Percentiles rank a stretch among this genome's conserved stretches.
Evolutionary conservation across 2,329 filamentous ascomycete species (phyloP).

Genomic region (Fusarium stilboides): DNA sequence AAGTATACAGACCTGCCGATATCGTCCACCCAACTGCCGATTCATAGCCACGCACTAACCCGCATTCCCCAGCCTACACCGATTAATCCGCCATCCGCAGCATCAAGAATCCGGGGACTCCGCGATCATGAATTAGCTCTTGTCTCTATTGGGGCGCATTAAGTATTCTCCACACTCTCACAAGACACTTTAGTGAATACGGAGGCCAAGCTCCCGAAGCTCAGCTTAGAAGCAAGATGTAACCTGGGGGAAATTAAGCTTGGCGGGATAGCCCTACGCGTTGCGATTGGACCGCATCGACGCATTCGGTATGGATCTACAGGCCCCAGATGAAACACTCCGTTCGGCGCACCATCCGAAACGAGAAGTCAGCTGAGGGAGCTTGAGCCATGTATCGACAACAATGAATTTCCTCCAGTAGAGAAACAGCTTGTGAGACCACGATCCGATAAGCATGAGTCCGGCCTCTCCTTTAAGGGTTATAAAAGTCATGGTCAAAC

Average conservation of each 20-base stretch:
- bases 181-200: not conserved
- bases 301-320: slow-evolving; percentile 5
- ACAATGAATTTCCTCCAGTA: slow-evolving; percentile 17
- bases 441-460: not conserved
- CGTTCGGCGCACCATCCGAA: slow-evolving; percentile 2
- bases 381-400: slow-evolving; percentile 11
- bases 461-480: not conserved
- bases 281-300: slow-evolving; percentile 34
- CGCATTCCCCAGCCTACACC: not conserved
- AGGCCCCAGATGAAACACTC: slow-evolving; percentile 11
- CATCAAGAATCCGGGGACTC: not conserved
- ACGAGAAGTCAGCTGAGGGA: slow-evolving; percentile 4
- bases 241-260: slow-evolving; percentile 11
- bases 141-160: slow-evolving; percentile 31
- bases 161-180: slow-evolving; percentile 1
- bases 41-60: not conserved
- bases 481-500: not conserved
- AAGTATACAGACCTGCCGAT: not conserved
- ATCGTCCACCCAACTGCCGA: not conserved
- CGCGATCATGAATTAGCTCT: not conserved
- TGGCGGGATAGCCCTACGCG: not conserved
- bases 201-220: slow-evolving; percentile 15
- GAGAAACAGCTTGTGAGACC: not conserved
- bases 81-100: not conserved
- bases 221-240: not conserved